phyloP scores from a whole-genome alignment of 352 stramenopile species.

The Globisporangium nodosum region DNA sequence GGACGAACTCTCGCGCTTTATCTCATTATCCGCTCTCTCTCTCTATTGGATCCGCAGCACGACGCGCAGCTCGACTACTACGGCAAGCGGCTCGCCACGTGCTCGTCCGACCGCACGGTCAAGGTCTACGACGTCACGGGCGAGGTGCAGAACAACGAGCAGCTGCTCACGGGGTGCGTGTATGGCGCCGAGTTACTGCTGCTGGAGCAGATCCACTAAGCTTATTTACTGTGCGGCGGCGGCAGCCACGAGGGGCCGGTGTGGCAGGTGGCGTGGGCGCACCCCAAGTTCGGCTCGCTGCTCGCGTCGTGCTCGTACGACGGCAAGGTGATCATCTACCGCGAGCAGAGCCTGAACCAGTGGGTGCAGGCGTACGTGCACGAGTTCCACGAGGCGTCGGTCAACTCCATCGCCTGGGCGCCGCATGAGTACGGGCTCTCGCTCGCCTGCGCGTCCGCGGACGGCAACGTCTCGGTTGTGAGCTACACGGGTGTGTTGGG shows the following conservation, averaged over 20 bases:
- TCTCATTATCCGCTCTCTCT: not conserved
- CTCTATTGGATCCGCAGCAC: slow-evolving; percentile 51
- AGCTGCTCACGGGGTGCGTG: slow-evolving; percentile 70
- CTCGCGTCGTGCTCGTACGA: slow-evolving; percentile 98
- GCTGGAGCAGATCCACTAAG: not conserved
- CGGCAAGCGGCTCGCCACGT: slow-evolving; percentile 97
- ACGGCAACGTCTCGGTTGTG: slow-evolving; percentile 92
- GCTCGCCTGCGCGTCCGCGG: slow-evolving; percentile 91
- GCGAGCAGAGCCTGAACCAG: slow-evolving; percentile 90
- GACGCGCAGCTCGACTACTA: slow-evolving; percentile 99
- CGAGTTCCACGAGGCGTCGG: slow-evolving; percentile 81
- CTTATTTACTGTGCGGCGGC: slow-evolving; percentile 3
- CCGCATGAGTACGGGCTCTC: slow-evolving; percentile 96
- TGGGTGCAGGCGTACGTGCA: slow-evolving; percentile 93
- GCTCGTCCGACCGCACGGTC: slow-evolving; percentile 96
- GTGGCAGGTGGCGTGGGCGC: slow-evolving; percentile 97
- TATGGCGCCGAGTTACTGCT: too few species aligned
- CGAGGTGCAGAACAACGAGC: slow-evolving; percentile 88
- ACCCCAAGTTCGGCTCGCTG: slow-evolving; percentile 96
- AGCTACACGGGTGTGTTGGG: slow-evolving; percentile 60
- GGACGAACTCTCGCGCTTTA: not conserved
- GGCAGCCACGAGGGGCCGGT: slow-evolving; percentile 95
- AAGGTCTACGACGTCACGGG: slow-evolving; percentile 96
- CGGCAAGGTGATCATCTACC: slow-evolving; percentile 96
- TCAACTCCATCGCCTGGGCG: slow-evolving; percentile 96